Evolutionary conservation across 495 filamentous ascomycete species (phyloP), one percentile per base, ranked within the genome.

Genomic region (Extremus antarcticus): DNA sequence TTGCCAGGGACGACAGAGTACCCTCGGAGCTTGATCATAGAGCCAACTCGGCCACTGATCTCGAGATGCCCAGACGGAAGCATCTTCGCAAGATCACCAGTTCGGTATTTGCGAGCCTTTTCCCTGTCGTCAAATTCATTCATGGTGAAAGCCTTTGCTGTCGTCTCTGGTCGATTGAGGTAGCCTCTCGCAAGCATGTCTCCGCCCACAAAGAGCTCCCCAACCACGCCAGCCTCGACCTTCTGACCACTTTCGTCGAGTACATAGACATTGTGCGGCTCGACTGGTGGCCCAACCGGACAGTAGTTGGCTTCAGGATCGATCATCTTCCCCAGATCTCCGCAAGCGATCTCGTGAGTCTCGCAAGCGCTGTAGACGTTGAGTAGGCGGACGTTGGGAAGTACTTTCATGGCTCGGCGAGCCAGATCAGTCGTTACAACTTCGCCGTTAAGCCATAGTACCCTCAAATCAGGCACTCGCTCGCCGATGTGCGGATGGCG

Each of bases 351-450:
- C 69, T 86, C 83, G 46, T 86, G 83, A 0, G 83, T 84, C 63
- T 86, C 83, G 55, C 83, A 85, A 15, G 83, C 81, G 56, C 81
- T 84, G 66, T 86, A 86, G 61, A 79, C 81, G 63, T 86, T 86
- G 24, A 86, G 75, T 16, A 86, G 62, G 11, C 83, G 79, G 17
- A 78, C 73, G 1, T 81, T 76, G 3, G 83, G 81, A 16, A 86
- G 73, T 17, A 77, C 76, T 55, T 78, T 78, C 48, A 80, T 73
- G 0, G 76, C 75, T 29, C 80, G 73, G 17, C 76, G 77, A 24
- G 78, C 80, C 0, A 86, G 72, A 66, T 86, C 82, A 0, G 81
- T 80, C 0, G 81, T 83, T 17, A 86, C 82, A 1, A 86, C 83
- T 60, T 86, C 83, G 25, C 83, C 83, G 56, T 86, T 86, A 3